Evolutionary conservation across 768 basidiomycete genomes (phyloP), one percentile per base, ranked within the genome.

Genomic region (Tulasnella sp.): DNA sequence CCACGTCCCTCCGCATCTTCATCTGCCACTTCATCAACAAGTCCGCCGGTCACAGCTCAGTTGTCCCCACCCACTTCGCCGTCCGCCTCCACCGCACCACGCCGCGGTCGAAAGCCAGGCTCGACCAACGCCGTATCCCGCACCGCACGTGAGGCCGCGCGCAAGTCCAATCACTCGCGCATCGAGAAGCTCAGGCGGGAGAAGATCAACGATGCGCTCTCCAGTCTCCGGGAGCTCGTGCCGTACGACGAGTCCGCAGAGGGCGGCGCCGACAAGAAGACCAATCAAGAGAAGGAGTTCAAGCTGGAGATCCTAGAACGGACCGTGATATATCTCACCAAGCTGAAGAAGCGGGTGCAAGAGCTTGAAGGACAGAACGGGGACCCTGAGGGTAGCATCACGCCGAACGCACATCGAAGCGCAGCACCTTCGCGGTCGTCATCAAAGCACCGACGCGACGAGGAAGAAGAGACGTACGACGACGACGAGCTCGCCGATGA

Each of bases 111-210:
- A 76, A 94, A 93, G 84, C 93, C 94, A 0, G 77, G 58, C 40
- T 46, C 77, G 11, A 92, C 92, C 12, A 89, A 90, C 12, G 81
- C 80, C 58, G 86, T 94, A 72, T 93, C 93, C 24, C 92, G 94
- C 81, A 90, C 90, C 20, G 93, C 93, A 42, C 89, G 96, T 73
- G 96, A 97, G 86, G 90, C 93, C 2, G 92, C 95, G 86, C 91
- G 97, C 77, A 96, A 97, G 85, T 91, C 95, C 48, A 98, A 98
- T 86, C 97, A 99, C 84, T 95, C 93, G 7, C 91, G 96, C 82
- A 99, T 99, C 85, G 97, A 99, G 87, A 94, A 97, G 84, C 92
- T 96, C 0, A 88, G 97, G 42, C 89, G 97, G 81, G 97, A 97
- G 16, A 98, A 98, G 89, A 98, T 99, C 82, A 99, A 99, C 84